phyloP scores from a whole-genome alignment of 2,329 filamentous ascomycete species.

The Drechslerella coelobrocha region DNA sequence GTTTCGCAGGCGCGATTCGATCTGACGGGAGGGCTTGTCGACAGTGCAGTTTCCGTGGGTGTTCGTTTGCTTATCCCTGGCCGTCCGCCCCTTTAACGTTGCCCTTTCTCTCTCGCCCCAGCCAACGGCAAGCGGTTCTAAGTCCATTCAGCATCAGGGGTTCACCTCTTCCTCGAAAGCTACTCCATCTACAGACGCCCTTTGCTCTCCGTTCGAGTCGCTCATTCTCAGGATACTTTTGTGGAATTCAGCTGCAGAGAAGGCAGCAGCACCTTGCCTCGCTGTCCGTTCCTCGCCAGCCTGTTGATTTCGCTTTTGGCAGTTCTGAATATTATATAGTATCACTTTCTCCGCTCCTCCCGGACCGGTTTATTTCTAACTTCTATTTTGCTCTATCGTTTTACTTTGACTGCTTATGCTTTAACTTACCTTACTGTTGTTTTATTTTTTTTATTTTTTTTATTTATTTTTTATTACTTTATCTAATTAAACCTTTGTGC shows the following conservation, averaged over 20 bases:
- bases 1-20: too few relatives aligned
- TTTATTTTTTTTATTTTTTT: background rate
- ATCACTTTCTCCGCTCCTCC: too few relatives aligned
- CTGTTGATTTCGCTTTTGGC: background rate
- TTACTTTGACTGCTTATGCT: background rate
- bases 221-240: constrained; percentile 14
- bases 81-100: too few relatives aligned
- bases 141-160: too few relatives aligned
- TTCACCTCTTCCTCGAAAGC: background rate
- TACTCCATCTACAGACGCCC: background rate
- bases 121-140: too few relatives aligned
- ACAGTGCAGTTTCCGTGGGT: too few relatives aligned
- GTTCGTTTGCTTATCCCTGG: too few relatives aligned
- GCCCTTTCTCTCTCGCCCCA: too few relatives aligned
- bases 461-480: background rate
- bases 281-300: background rate
- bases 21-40: too few relatives aligned
- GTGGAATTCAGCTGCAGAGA: too few relatives aligned
- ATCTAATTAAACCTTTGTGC: too few relatives aligned
- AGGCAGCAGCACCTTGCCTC: background rate
- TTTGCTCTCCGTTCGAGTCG: constrained; percentile 8
- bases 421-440: background rate
- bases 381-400: background rate
- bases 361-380: too few relatives aligned
- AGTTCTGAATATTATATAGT: background rate